Base-by-base conservation (phyloP, 164 flowering plant genomes). In the Tetrastigma voinierianum region DNA sequence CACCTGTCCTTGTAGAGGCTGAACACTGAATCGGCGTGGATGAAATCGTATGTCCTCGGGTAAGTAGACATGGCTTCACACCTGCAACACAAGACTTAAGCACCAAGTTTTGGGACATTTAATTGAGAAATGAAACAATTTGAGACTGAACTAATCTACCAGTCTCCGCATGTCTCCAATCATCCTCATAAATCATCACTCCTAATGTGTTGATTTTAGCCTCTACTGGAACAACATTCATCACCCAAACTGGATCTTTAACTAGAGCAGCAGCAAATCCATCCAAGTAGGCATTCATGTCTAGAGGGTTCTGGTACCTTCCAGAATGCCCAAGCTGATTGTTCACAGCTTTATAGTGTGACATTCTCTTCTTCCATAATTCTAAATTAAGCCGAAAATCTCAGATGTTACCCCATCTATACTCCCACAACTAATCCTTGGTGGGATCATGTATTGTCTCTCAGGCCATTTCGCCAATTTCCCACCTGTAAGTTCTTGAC, bases 51-150 rank as follows among this genome's bases (percentile, higher is more conserved):
- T 2, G 91, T 84, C 68, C 91, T 76, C 8, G 91, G 89, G 67
- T 87, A 87, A n/a, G 91, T 87, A 19, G 91, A 84, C 84, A 87
- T 79, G 5, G 87, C 91, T 64, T 87, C 91, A 66, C 91, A 86
- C 90, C 87, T 86, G 74, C 51, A 59, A 51, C 5, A 45, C 46
- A 58, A 48, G 46, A 66, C 17, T 43, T 59, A 48, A 16, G 67
- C 64, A 59, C 51, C 59, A 67, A 73, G 21, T 47, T 62, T 16
- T 46, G 11, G 16, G 61, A 40, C 23, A 40, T 17, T n/a, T n/a
- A n/a, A 59, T 46, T 25, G 21, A 15, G 8, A 23, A 23, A n/a
- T 44, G 24, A 20, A 32, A 43, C n/a, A n/a, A n/a, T n/a, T n/a
- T 0, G 24, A 61, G 32, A 24, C 10, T 2, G 14, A 32, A 58